A percentile compares a stretch with the other conserved stretches of the same genome.
These are phyloP conservation scores for Aspergillus campestris DNA, from an alignment of 495 filamentous ascomycete genomes.

Conservation along the genomic window DNA sequence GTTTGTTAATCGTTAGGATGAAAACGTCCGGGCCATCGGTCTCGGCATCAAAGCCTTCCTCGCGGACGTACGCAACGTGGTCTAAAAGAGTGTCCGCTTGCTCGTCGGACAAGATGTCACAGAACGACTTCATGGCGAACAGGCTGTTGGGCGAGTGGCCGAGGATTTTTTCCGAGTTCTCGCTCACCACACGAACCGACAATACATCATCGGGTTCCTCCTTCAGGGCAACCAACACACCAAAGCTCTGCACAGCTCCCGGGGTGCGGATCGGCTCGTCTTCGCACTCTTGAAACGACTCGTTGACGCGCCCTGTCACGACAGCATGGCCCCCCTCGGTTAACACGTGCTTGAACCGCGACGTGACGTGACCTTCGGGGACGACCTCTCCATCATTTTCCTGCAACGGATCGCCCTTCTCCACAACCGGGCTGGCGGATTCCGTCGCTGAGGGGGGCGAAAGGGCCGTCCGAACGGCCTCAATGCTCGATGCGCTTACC, in stretches of 20 bases:
- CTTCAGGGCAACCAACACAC: constrained; percentile 66
- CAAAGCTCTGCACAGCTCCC: constrained; percentile 83
- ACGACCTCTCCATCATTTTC: background rate
- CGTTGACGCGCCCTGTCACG: constrained; percentile 67
- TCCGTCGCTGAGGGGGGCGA: too few species aligned
- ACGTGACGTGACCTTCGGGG: constrained; percentile 43
- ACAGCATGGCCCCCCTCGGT: constrained; percentile 79
- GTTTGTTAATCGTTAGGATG: constrained; percentile 56
- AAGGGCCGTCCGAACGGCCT: background rate
- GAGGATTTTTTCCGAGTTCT: constrained; percentile 71
- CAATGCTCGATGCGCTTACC: background rate
- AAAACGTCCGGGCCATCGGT: constrained; percentile 84
- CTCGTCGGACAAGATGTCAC: constrained; percentile 72
- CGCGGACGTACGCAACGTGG: constrained; percentile 79
- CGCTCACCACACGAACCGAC: constrained; percentile 70
- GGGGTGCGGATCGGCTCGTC: constrained; percentile 93
- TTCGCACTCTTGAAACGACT: constrained; percentile 69
- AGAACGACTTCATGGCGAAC: constrained; percentile 67
- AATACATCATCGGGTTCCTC: constrained; percentile 62
- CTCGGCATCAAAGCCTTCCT: constrained; percentile 58
- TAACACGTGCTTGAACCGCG: constrained; percentile 70
- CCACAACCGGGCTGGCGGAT: too few species aligned
- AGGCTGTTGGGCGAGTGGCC: constrained; percentile 73
- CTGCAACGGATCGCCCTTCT: background rate
- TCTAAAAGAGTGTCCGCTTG: constrained; percentile 76